Evolutionary conservation across 2,329 filamentous ascomycete genomes (phyloP).

Genomic region (Torrubiellomyces zombiae): DNA sequence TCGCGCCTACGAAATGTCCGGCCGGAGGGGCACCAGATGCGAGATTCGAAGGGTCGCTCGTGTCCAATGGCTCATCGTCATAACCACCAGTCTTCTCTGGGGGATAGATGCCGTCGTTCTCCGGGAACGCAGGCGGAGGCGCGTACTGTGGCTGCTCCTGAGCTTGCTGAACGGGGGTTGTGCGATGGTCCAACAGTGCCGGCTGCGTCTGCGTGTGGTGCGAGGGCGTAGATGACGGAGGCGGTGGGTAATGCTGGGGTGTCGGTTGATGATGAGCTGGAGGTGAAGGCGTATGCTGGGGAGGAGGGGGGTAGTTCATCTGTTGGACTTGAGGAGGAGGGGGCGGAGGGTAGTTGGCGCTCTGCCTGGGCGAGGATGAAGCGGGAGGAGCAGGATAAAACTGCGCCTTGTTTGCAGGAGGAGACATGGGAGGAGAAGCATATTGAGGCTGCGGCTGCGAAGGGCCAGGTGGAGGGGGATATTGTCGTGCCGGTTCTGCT

Average conservation of each 20-base stretch:
- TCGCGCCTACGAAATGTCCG: slow-evolving; percentile 46
- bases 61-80: slow-evolving; percentile 10
- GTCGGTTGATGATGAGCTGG: slow-evolving; percentile 10
- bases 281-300: slow-evolving; percentile 15
- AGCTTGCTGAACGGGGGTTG: slow-evolving; percentile 9
- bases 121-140: slow-evolving; percentile 10
- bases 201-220: slow-evolving; percentile 4
- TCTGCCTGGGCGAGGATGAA: slow-evolving; percentile 8
- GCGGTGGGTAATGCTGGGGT: slow-evolving; percentile 11
- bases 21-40: slow-evolving; percentile 23
- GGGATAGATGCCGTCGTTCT: slow-evolving; percentile 9
- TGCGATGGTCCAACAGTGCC: slow-evolving; percentile 8
- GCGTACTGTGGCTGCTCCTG: slow-evolving; percentile 13
- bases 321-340: slow-evolving; percentile 8
- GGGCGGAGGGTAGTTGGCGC: slow-evolving; percentile 13
- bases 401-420: slow-evolving; percentile 26
- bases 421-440: slow-evolving; percentile 29
- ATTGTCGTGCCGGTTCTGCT: slow-evolving; percentile 8
- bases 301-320: slow-evolving; percentile 14
- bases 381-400: slow-evolving; percentile 22
- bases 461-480: slow-evolving; percentile 9
- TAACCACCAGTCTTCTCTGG: slow-evolving; percentile 12
- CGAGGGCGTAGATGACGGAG: slow-evolving; percentile 1
- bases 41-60: slow-evolving; percentile 13
- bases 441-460: slow-evolving; percentile 21